These are phyloP conservation scores for Clarireedia paspali DNA, from an alignment of 2,329 filamentous ascomycete species.

Conservation along the genomic window DNA sequence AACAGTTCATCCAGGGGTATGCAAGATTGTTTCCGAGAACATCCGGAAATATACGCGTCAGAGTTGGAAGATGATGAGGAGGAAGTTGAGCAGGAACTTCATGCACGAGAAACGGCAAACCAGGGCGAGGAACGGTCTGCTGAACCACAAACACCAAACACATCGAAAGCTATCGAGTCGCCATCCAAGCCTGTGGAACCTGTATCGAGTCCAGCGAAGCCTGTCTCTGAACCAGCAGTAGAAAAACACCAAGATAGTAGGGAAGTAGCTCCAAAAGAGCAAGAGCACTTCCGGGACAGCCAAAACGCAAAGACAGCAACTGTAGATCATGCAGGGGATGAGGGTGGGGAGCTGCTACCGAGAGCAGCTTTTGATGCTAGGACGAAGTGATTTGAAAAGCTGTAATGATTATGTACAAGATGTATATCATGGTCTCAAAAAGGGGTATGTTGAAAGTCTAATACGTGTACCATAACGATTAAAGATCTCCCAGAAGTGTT, in stretches of 20 bases:
- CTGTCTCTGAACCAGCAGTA: background rate
- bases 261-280: background rate
- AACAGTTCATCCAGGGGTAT: conserved; percentile 58
- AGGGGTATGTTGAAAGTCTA: background rate
- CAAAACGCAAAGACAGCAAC: conserved; percentile 19
- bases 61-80: conserved; percentile 77
- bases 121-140: conserved; percentile 7
- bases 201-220: background rate
- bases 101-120: conserved; percentile 17
- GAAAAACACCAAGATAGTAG: background rate
- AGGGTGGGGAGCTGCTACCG: conserved; percentile 39
- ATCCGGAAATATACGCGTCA: conserved; percentile 87
- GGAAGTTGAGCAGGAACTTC: conserved; percentile 33
- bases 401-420: conserved; percentile 18
- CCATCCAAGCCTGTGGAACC: background rate
- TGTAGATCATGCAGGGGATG: conserved; percentile 20
- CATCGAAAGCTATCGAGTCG: conserved; percentile 1
- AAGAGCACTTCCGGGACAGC: conserved; percentile 11
- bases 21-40: conserved; percentile 92
- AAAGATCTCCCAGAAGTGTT: background rate
- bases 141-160: background rate
- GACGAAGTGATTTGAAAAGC: conserved; percentile 13
- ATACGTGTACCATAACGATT: background rate
- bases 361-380: conserved; percentile 41
- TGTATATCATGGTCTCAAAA: conserved; percentile 17